These are phyloP conservation scores for Microstegium vimineum DNA, from an alignment of 176 grass and related monocot genomes.

Conservation along the genomic window DNA sequence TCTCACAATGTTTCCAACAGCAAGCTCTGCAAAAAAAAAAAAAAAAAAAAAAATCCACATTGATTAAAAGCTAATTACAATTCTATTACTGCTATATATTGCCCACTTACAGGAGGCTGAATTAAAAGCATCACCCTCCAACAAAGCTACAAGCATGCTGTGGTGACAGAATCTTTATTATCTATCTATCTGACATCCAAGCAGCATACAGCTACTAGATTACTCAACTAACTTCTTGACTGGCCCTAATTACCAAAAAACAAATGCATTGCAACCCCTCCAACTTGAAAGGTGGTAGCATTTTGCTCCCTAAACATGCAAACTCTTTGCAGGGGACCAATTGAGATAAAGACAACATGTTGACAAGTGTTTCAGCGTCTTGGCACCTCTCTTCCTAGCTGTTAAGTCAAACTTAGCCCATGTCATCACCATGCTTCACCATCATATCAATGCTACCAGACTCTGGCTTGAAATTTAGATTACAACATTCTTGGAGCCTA, in stretches of 20 bases:
- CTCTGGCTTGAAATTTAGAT: background rate
- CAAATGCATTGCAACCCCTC: background rate
- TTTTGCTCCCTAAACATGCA: background rate
- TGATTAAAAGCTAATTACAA: too few relatives aligned
- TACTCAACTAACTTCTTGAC: background rate
- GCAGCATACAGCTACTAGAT: background rate
- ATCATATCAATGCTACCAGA: background rate
- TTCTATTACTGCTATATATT: background rate
- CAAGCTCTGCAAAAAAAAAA: constrained; percentile 56
- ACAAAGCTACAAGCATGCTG: background rate
- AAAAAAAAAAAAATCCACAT: too few relatives aligned
- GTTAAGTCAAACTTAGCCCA: background rate
- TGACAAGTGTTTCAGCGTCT: background rate
- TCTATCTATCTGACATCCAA: constrained; percentile 8
- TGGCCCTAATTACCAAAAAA: background rate
- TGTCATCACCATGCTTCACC: background rate
- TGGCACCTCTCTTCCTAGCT: background rate
- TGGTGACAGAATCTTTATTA: background rate
- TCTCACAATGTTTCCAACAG: constrained; percentile 96
- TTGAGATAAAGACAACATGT: background rate
- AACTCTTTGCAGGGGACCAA: background rate
- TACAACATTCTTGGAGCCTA: background rate
- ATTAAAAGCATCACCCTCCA: background rate
- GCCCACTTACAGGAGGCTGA: background rate
- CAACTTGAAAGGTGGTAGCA: background rate